phyloP scores from a whole-genome alignment of 1,284 basidiomycete species.

The Apiotrichum laibachii region DNA sequence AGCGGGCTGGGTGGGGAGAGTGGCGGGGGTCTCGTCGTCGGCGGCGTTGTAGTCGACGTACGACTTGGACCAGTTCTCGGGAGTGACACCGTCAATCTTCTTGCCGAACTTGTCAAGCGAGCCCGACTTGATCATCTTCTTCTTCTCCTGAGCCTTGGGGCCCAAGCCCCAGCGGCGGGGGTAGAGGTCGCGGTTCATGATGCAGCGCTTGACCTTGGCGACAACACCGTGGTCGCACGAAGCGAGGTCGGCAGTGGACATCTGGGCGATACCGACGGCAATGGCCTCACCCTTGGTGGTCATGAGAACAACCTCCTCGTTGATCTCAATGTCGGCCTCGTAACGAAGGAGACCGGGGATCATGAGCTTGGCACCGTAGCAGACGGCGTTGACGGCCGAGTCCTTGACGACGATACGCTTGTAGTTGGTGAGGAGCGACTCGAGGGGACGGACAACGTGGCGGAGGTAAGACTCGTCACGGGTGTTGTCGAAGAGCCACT shows the following conservation, averaged over 20 bases:
- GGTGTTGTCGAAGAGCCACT: constrained; percentile 99
- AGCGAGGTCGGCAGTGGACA: constrained; percentile 97
- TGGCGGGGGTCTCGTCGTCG: constrained; percentile 34
- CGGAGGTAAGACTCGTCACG: constrained; percentile 97
- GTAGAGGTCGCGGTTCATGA: constrained; percentile 99
- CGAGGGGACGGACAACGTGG: constrained; percentile 89
- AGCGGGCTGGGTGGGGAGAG: constrained; percentile 42
- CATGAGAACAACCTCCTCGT: constrained; percentile 99
- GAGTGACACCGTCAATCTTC: constrained; percentile 85
- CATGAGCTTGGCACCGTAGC: constrained; percentile 99
- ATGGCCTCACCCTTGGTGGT: constrained; percentile 99
- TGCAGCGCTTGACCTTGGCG: constrained; percentile 98
- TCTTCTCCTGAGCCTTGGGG: constrained; percentile 94
- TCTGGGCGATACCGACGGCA: constrained; percentile 93
- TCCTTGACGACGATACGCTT: constrained; percentile 99
- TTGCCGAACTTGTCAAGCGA: constrained; percentile 96
- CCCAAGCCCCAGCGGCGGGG: constrained; percentile 98
- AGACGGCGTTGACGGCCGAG: constrained; percentile 97
- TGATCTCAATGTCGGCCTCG: constrained; percentile 89
- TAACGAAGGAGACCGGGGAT: constrained; percentile 97
- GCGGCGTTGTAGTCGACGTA: constrained; percentile 79
- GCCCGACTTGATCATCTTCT: constrained; percentile 94
- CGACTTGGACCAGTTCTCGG: constrained; percentile 82
- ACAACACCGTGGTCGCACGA: constrained; percentile 99
- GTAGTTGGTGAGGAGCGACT: constrained; percentile 90